These are phyloP conservation scores for Termitomyces titanicus DNA, from an alignment of 768 basidiomycete species.

Conservation along the genomic window DNA sequence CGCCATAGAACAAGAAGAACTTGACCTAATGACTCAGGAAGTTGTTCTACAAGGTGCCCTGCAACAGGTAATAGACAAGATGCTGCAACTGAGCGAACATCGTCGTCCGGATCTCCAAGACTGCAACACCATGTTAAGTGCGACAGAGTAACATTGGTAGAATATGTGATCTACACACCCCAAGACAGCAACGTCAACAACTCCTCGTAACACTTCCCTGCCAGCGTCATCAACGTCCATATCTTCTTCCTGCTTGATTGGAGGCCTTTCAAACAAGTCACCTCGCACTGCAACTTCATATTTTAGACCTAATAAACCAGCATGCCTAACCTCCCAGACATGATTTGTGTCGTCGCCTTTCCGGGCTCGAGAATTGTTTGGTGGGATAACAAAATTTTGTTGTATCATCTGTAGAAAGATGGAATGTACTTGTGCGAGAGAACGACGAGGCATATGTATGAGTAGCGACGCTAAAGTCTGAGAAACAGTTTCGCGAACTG, in stretches of 20 bases:
- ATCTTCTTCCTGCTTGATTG: conserved; percentile 31
- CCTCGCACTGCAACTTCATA: conserved; percentile 94
- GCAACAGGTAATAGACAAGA: conserved; percentile 90
- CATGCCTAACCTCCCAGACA: conserved; percentile 96
- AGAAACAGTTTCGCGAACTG: conserved; percentile 93
- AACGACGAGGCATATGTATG: conserved; percentile 81
- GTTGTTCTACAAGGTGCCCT: conserved; percentile 67
- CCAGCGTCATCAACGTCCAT: conserved; percentile 38
- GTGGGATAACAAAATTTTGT: conserved; percentile 66
- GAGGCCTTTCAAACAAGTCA: conserved; percentile 63
- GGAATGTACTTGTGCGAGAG: conserved; percentile 75
- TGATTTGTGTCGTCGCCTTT: conserved; percentile 47
- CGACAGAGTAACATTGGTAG: background rate
- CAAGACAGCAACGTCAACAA: conserved; percentile 87
- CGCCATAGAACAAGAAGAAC: conserved; percentile 87
- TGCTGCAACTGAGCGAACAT: conserved; percentile 94
- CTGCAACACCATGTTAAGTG: conserved; percentile 34
- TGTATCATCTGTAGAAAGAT: conserved; percentile 91
- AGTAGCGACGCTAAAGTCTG: conserved; percentile 91
- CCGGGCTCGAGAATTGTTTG: conserved; percentile 26
- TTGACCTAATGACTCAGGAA: conserved; percentile 67
- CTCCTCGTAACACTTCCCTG: conserved; percentile 63
- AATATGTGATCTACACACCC: conserved; percentile 59
- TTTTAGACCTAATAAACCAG: conserved; percentile 95
- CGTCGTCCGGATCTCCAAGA: conserved; percentile 88